Evolutionary conservation across 441 rosid species (phyloP).

Genomic region (Pelargonium myrrhifolium): DNA sequence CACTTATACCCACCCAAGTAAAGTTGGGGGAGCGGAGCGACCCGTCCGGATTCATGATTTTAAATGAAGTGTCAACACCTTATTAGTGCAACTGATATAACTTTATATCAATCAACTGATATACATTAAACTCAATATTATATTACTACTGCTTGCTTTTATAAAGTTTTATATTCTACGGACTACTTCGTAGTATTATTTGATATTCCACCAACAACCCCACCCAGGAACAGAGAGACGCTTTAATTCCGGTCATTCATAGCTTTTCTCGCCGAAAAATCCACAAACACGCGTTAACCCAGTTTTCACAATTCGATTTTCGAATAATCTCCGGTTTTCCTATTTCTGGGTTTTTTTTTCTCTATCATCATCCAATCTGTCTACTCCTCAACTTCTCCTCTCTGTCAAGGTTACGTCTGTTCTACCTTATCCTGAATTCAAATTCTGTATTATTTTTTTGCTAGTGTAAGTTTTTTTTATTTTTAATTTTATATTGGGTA

Average conservation of each 20-base stretch:
- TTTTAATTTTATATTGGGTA: too few species aligned
- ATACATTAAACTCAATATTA: too few species aligned
- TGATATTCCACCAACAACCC: conserved; percentile 5
- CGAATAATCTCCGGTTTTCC: background rate
- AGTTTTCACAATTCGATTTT: conserved; percentile 11
- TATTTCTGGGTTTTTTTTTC: background rate
- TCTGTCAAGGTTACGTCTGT: conserved; percentile 20
- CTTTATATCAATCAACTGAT: too few species aligned
- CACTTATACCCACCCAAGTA: too few species aligned
- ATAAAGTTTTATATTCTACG: too few species aligned
- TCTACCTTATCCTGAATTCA: conserved; percentile 1
- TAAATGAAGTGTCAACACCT: too few species aligned
- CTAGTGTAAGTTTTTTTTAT: background rate
- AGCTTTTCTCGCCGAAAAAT: conserved; percentile 28
- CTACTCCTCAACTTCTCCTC: conserved; percentile 3
- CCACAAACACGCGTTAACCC: conserved; percentile 1
- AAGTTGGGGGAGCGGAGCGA: too few species aligned
- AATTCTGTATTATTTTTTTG: background rate
- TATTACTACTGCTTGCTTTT: too few species aligned
- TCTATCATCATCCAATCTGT: background rate
- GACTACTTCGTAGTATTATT: too few species aligned
- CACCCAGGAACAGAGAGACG: conserved; percentile 8
- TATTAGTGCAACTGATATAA: too few species aligned
- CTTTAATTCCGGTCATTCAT: conserved; percentile 26
- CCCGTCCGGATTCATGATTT: too few species aligned